Conservation (phyloP, 495 filamentous ascomycete species). For the Neurospora terricola region DNA sequence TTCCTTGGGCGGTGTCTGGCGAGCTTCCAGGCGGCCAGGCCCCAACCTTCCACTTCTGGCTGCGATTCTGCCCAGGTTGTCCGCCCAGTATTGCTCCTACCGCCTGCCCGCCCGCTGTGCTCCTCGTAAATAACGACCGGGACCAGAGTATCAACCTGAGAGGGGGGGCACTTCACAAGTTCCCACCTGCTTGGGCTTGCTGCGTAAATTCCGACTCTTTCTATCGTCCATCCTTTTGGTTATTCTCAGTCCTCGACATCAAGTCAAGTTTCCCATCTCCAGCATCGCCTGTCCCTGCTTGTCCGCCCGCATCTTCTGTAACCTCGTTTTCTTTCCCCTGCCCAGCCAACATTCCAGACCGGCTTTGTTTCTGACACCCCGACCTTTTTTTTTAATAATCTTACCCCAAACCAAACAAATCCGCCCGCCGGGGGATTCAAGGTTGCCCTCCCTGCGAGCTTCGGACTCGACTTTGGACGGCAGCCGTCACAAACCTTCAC, state of each 20-base stretch:
- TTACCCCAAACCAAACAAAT: not conserved
- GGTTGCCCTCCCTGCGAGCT: not conserved
- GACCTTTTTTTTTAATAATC: not conserved
- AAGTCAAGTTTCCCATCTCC: not conserved
- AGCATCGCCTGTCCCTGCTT: not conserved
- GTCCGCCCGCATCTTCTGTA: not conserved
- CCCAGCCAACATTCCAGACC: not conserved
- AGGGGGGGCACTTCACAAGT: not conserved
- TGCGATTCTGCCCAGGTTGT: not conserved
- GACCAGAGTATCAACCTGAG: not conserved
- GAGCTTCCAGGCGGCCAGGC: not conserved
- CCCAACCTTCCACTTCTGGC: not conserved
- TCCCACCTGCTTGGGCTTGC: not conserved
- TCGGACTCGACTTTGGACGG: not conserved
- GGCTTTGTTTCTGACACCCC: not conserved
- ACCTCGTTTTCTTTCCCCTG: not conserved
- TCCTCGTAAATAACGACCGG: not conserved
- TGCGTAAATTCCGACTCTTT: not conserved
- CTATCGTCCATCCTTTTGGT: slow-evolving; percentile 1
- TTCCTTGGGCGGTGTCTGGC: not conserved
- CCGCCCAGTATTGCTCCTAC: not conserved
- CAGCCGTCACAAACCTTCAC: not conserved
- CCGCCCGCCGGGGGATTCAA: not conserved
- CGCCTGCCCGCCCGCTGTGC: not conserved
- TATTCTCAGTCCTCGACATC: not conserved